Evolutionary conservation across 257 asterid genomes (phyloP).

Genomic region (Forsythia viridissima): DNA sequence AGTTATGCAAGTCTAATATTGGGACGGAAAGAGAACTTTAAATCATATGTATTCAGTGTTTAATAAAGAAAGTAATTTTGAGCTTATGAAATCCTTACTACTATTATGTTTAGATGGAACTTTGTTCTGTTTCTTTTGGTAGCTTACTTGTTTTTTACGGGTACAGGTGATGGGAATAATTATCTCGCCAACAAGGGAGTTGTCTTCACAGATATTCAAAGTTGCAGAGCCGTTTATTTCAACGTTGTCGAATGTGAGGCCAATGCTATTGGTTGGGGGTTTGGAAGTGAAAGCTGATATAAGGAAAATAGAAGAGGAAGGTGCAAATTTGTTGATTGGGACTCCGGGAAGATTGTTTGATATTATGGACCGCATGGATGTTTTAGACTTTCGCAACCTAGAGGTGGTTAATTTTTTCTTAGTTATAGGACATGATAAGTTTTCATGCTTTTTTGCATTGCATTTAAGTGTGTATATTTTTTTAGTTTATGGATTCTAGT

Average conservation of each 20-base stretch:
- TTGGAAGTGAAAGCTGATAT: constrained; percentile 70
- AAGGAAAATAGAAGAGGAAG: constrained; percentile 76
- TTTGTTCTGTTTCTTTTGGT: constrained; percentile 7
- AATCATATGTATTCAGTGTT: neutral
- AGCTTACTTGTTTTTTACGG: constrained; percentile 12
- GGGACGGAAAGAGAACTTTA: neutral
- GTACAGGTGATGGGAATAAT: constrained; percentile 77
- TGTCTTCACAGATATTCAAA: constrained; percentile 85
- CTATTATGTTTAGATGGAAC: neutral
- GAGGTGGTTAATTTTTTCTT: constrained; percentile 50
- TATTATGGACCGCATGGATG: constrained; percentile 86
- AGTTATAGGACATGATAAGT: constrained; percentile 1
- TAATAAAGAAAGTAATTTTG: neutral
- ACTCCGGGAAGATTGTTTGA: constrained; percentile 89
- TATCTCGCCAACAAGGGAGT: constrained; percentile 92
- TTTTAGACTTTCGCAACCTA: constrained; percentile 65
- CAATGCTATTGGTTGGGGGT: constrained; percentile 89
- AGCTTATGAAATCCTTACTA: neutral
- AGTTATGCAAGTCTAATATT: neutral
- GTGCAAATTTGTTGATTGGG: constrained; percentile 82
- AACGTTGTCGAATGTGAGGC: constrained; percentile 67
- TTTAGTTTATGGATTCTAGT: neutral
- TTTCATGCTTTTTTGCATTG: neutral
- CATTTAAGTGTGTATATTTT: neutral
- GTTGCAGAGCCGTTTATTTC: constrained; percentile 86